Base-by-base conservation (phyloP, 495 filamentous ascomycete species). In the Pyrenopolyporus hunteri region DNA sequence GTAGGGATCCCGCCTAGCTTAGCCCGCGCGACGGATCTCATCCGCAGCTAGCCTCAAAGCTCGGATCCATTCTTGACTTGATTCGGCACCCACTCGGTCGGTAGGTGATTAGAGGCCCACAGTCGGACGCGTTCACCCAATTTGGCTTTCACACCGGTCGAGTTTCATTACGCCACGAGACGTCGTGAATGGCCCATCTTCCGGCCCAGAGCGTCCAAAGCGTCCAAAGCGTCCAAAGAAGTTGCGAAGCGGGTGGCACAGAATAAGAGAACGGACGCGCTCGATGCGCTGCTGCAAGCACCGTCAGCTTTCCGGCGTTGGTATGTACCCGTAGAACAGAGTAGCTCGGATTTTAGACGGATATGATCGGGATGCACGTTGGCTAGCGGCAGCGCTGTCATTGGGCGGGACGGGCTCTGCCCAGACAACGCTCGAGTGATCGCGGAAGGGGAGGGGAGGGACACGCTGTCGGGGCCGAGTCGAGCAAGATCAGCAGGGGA, bases 51-150 rank as follows among this genome's bases (percentile, higher is more conserved):
- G 51, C 20, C 26, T 32, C 4, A 20, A 20, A 10, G 26, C 11
- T 25, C 17, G 44, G 17, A 26, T 26, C 45, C 43, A 26, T n/a
- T n/a, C n/a, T 17, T 45, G 6, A 46, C 37, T 57, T 66, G 63
- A 61, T 66, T 66, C 40, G 63, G 51, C 63, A 51, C 63, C n/a
- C 63, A 53, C 39, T 49, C 56, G 55, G 56, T 60, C 56, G 63
- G 63, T 51, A 60, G 44, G 17, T 46, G 7, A 36, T 7, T 9
- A 35, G 17, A 9, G 56, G n/a, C 52, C 57, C 56, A 57, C 40
- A 52, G 29, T n/a, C 63, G 63, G 63, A 25, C 14, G 19, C 32
- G 8, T 51, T 47, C 16, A 35, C 57, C 51, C 51, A 51, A 57
- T 60, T 14, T 26, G 36, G 57, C 13, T 31, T 23, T 14, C 4